Evolutionary conservation across 2,329 filamentous ascomycete genomes (phyloP), one percentile per base, ranked within the genome.

Genomic region (Phialocephala sp.): DNA sequence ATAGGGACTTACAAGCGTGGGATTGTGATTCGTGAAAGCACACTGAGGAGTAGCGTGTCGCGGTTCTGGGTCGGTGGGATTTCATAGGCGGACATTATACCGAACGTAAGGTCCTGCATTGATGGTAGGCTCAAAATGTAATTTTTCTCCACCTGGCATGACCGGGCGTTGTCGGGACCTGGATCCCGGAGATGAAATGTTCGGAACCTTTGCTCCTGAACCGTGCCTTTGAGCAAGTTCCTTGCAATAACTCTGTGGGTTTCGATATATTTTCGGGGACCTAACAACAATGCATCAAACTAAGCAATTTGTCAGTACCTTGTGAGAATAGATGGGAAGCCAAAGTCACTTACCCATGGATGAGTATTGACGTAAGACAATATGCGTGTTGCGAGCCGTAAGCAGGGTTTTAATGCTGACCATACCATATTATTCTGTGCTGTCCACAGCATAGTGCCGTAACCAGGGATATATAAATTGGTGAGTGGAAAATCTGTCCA

Each of bases 221-320:
- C 24, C 2, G 50, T 54, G 11, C 50, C 50, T 12, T 32, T 35
- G 15, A 52, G 22, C 50, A 54, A 54, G 18, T 2, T 5, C 15
- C 5, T 18, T n/a, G 24, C 15, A 32, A 9, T 15, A 14, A 54
- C 14, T 12, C 24, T 37, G 32, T 11, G 35, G 20, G 39, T 5
- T 11, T 41, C 32, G 20, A 57, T 8, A 39, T 57, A 12, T 22
- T 37, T 39, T 37, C 55, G 32, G 39, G 55, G 32, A 18, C 35
- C 55, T 41, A 57, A 39, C 36, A 57, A 15, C 8, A 37, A 39
- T 3, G 55, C 36, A 20, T 57, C 55, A 57, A 57, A 57, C 55
- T 57, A 9, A 20, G 35, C 12, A 55, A 36, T 12, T 57, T 4
- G 6, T 22, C 8, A 36, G 20, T 57, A 8, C 20, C 12, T 22